These are phyloP conservation scores for Ilex aquifolium DNA, from an alignment of 257 asterid genomes.

Conservation along the genomic window DNA sequence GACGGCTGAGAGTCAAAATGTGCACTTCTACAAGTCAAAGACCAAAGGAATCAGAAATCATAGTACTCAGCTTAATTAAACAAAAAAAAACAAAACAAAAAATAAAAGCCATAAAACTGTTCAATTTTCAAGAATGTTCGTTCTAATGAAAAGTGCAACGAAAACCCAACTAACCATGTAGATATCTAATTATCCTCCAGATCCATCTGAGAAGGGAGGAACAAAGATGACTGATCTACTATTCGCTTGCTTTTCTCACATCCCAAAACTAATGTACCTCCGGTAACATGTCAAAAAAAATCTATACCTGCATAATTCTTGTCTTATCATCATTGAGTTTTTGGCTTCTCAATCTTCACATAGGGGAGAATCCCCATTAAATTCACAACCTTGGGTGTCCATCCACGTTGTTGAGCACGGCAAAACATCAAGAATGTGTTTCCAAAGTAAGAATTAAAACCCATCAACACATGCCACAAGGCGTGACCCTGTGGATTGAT, in stretches of 20 bases:
- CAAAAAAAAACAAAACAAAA: too few species aligned
- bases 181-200: neutral
- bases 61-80: too few species aligned
- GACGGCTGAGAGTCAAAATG: too few species aligned
- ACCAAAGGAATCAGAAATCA: too few species aligned
- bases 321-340: neutral
- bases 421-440: constrained; percentile 24
- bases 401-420: constrained; percentile 18
- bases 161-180: neutral
- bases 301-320: neutral
- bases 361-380: constrained; percentile 14
- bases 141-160: too few species aligned
- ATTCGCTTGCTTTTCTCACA: neutral
- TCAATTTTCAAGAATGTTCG: too few species aligned
- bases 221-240: too few species aligned
- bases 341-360: constrained; percentile 11
- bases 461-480: constrained; percentile 21
- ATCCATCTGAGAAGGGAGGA: neutral
- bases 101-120: too few species aligned
- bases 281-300: too few species aligned
- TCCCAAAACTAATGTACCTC: neutral
- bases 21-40: too few species aligned
- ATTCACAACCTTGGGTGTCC: constrained; percentile 13
- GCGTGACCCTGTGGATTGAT: constrained; percentile 26
- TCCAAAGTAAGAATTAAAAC: constrained; percentile 18